These are phyloP conservation scores for Monilinia aucupariae DNA, from an alignment of 2,329 filamentous ascomycete species.

Conservation along the genomic window DNA sequence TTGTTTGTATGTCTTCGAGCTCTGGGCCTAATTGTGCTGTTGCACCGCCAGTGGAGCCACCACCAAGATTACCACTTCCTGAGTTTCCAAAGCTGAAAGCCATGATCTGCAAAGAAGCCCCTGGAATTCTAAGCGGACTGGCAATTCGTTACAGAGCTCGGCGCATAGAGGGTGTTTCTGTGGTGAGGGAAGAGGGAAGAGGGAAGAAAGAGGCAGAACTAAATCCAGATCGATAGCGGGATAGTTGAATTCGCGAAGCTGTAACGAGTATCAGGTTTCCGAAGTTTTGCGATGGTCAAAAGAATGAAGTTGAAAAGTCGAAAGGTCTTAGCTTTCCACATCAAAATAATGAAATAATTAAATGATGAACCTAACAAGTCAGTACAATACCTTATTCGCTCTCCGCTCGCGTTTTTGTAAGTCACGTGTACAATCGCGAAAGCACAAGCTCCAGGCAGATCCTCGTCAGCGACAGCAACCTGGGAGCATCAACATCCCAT, in stretches of 20 bases:
- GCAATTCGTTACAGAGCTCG: slow-evolving; percentile 32
- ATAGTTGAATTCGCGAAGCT: neutral
- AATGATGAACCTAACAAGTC: too few species aligned
- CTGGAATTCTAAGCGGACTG: slow-evolving; percentile 34
- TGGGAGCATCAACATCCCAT: slow-evolving; percentile 4
- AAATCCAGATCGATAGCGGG: neutral
- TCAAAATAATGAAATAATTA: neutral
- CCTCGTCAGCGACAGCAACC: slow-evolving; percentile 19
- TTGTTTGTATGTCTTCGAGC: slow-evolving; percentile 73
- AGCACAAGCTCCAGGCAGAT: slow-evolving; percentile 16
- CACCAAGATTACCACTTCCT: slow-evolving; percentile 42
- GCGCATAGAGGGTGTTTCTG: slow-evolving; percentile 28
- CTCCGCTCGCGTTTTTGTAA: slow-evolving; percentile 10
- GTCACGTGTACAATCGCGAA: slow-evolving; percentile 17
- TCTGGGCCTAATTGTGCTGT: slow-evolving; percentile 53
- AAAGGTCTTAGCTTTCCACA: neutral
- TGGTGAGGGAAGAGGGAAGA: slow-evolving; percentile 3
- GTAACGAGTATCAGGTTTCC: neutral
- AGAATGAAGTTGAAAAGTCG: neutral
- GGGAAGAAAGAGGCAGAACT: neutral
- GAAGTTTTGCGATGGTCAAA: neutral
- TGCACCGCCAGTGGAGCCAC: slow-evolving; percentile 40
- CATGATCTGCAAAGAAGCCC: slow-evolving; percentile 47
- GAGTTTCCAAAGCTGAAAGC: slow-evolving; percentile 57
- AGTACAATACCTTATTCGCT: neutral